Evolutionary conservation across 106 monocot species (phyloP).

Genomic region (Dendrobium catenatum): DNA sequence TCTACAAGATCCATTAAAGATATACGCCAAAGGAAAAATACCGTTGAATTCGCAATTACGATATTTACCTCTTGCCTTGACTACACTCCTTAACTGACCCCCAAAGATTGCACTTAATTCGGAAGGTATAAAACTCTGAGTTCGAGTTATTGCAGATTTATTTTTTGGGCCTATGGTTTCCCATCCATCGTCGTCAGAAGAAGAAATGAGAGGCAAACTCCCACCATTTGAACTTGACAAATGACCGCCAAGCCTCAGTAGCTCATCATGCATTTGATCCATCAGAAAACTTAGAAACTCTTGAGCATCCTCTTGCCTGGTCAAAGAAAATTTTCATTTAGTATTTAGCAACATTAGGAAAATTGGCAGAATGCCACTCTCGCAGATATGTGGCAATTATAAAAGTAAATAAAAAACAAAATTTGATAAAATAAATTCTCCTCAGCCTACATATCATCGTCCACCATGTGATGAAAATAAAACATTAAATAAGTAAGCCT

Average conservation of each 20-base stretch:
- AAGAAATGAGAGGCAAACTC: conserved; percentile 42
- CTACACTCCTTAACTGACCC: conserved; percentile 79
- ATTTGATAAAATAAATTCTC: neutral
- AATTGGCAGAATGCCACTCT: neutral
- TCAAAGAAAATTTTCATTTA: conserved; percentile 1
- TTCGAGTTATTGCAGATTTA: conserved; percentile 90
- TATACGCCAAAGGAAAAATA: neutral
- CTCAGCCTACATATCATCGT: neutral
- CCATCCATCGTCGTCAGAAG: conserved; percentile 93
- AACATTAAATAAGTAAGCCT: neutral
- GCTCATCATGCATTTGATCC: conserved; percentile 93
- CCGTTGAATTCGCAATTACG: neutral
- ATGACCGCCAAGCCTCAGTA: conserved; percentile 58
- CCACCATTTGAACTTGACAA: conserved; percentile 30
- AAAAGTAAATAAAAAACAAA: neutral
- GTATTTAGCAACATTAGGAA: neutral
- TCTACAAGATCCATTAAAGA: neutral
- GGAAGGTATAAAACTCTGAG: conserved; percentile 84
- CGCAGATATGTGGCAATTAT: neutral
- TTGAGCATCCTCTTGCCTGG: conserved; percentile 99
- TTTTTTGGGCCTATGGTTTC: conserved; percentile 98
- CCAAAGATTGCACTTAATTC: conserved; percentile 94
- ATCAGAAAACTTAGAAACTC: conserved; percentile 93
- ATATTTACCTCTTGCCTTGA: conserved; percentile 77
- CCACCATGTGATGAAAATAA: neutral